Base-by-base conservation (phyloP, 805 yeast genomes). In the Wickerhamomyces kurtzmanii region DNA sequence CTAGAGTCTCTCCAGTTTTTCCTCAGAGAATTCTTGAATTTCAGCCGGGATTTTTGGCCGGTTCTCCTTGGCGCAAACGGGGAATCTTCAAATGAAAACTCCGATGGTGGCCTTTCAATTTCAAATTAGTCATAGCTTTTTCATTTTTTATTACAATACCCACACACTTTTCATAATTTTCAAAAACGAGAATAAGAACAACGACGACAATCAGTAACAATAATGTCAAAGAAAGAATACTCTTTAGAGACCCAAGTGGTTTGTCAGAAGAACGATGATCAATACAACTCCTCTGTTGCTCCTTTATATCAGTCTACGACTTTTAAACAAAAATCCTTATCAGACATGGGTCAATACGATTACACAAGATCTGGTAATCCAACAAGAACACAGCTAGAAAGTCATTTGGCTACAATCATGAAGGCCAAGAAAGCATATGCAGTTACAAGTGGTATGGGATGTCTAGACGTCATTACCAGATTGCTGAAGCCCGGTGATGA, bases 241-340 rank as follows among this genome's bases (percentile, higher is more conserved):
- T 38, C 43, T 4, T 4, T 39, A 5, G 31, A 34, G 23, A 39
- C 43, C 4, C 18, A 32, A 9, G 39, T 39, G 3, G 41, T 37
- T 12, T 16, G 31, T 8, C 28, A 33, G 12, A 36, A 40, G 16
- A 45, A 75, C 40, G 43, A 59, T 4, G 96, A 87, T 55, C 78
- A 74, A 43, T 70, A 75, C 61, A 72, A 77, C 37, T 73, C 96
- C 2, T 78, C 91, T 5, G 77, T 79, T 16, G 84, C 93, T 8
- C 96, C 97, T 4, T 62, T 87, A 22, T 87, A 87, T 56, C 94
- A 84, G 52, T 73, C 91, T 1, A 94, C 97, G n/a, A 87, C 97
- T 5, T 87, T 87, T 63, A 86, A 85, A 55, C 91, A 83, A 52
- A 66, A 65, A 24, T 70, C 82, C 1, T 58, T 83, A 35, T 61